Evolutionary conservation across 1,284 basidiomycete species (phyloP), one percentile per base, ranked within the genome.

Genomic region (Amylostereum chailletii): DNA sequence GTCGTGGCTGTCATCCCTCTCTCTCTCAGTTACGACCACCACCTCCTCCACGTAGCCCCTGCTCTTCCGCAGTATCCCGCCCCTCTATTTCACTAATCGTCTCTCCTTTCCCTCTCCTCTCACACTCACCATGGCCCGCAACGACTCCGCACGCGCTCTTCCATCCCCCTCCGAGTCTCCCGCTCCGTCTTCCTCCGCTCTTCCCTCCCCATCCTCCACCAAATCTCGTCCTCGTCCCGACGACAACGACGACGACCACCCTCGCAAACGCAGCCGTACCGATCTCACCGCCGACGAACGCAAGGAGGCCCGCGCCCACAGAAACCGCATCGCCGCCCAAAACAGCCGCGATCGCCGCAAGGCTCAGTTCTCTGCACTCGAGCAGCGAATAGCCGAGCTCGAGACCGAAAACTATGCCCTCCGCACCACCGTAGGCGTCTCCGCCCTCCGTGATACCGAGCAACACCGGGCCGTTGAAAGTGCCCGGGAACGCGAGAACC

Each of bases 311-410:
- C 76, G 86, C 52, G 86, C 86, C 19, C 86, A 89, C 67, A 78
- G 87, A 52, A 90, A 90, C 65, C 77, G 86, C 49, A 87, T 90
- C 64, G 87, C 87, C 7, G 87, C 87, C 6, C 87, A 90, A 71
- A 86, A 89, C 70, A 86, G 83, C 29, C 82, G 87, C 48, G 87
- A 90, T 69, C 75, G 83, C 55, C 76, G 86, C 51, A 90, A 90
- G 63, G 83, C 80, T 29, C 86, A 90, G 54, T 90, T 82, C 62
- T 34, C 69, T 5, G 72, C 74, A 55, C 65, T 72, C 58, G 69
- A 72, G 59, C 60, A 54, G 8, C 68, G 70, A 11, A 72, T 75
- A 6, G 60, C 62, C 42, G 66, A 71, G 60, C 71, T 75, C 45
- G 70, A 74, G 60, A 65, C 68, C 38, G 72, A 75, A 63, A 75